Base-by-base conservation (phyloP, 2,329 filamentous ascomycete genomes). In the Elsinoe ampelina region DNA sequence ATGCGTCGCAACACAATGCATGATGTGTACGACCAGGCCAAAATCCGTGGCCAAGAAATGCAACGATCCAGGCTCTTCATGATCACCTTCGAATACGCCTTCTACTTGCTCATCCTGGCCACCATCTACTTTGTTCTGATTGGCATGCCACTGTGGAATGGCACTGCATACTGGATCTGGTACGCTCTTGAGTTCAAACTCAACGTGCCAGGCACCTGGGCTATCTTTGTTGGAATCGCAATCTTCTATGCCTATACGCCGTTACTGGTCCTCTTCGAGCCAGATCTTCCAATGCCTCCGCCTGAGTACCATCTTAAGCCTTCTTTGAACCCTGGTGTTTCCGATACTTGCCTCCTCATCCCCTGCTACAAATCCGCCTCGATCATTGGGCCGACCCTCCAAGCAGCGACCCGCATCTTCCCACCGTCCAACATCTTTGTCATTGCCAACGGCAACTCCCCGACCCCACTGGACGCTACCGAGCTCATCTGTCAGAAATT, bases 371-470 rank as follows among this genome's bases (percentile, higher is more conserved):
- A 75, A 61, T 73, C 74, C 2, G 74, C 69, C 4, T 61, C 64
- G 1, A 67, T 76, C 38, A 72, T 77, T 22, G 69, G 66, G 1
- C 66, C 66, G 0, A 76, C 75, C 1, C 60, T 77, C 6, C 67
- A 72, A 57, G 73, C 74, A 1, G 75, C 75, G 0, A 61, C 77
- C 32, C 72, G 75, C 56, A 68, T 77, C 50, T 78, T 77, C 58
- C 75, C 73, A 0, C 63, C 72, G 1, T 65, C 68, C 10, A 71
- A 76, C 54, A 75, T 77, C 47, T 78, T 72, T 60, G 73, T 75
- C 32, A 70, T 78, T 15, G 76, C 75, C 1, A 78, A 78, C 56
- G 76, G 76, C 34, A 76, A 77, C 62, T 73, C 70, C 13, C 67
- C 71, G 1, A 72, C 67, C 0, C 75, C 76, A 1, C 64, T 77